These are phyloP conservation scores for Microbotryum violaceum DNA, from an alignment of 1,284 basidiomycete genomes.

Conservation along the genomic window DNA sequence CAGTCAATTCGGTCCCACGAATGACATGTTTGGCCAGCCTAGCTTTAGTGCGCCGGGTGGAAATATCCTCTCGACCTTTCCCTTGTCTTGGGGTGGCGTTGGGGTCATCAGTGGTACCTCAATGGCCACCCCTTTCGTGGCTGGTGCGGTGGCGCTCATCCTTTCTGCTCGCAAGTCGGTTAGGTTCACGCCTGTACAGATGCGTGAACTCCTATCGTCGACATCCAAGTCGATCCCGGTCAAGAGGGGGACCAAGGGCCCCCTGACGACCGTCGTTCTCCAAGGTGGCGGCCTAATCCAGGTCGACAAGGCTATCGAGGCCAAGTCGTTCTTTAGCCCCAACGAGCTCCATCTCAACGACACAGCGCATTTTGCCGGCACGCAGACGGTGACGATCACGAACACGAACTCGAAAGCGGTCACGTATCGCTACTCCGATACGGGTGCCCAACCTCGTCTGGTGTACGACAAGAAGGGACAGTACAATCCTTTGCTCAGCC, in stretches of 20 bases:
- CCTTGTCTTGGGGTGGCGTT: conserved; percentile 46
- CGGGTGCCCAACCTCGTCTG: not conserved
- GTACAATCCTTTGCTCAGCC: not conserved
- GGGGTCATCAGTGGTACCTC: conserved; percentile 45
- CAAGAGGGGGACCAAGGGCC: conserved; percentile 48
- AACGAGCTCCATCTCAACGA: conserved; percentile 61
- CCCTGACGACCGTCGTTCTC: conserved; percentile 43
- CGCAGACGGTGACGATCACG: conserved; percentile 43
- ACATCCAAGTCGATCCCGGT: conserved; percentile 51
- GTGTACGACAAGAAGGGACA: not conserved
- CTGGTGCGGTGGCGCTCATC: conserved; percentile 59
- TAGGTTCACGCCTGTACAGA: conserved; percentile 43
- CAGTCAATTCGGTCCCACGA: conserved; percentile 50
- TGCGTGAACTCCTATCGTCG: conserved; percentile 52
- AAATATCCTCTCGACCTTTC: conserved; percentile 54
- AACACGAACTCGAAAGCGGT: conserved; percentile 16
- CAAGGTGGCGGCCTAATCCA: conserved; percentile 57
- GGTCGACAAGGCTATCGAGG: conserved; percentile 55
- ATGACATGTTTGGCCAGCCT: conserved; percentile 56
- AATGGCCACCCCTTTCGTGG: conserved; percentile 42
- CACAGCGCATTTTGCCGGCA: conserved; percentile 52
- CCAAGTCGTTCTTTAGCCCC: conserved; percentile 52
- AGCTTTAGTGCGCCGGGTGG: conserved; percentile 53
- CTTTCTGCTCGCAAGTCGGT: conserved; percentile 51
- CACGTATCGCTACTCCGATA: conserved; percentile 4